Conservation (phyloP, 202 grass and related monocot species). For the Carex arenaria region DNA sequence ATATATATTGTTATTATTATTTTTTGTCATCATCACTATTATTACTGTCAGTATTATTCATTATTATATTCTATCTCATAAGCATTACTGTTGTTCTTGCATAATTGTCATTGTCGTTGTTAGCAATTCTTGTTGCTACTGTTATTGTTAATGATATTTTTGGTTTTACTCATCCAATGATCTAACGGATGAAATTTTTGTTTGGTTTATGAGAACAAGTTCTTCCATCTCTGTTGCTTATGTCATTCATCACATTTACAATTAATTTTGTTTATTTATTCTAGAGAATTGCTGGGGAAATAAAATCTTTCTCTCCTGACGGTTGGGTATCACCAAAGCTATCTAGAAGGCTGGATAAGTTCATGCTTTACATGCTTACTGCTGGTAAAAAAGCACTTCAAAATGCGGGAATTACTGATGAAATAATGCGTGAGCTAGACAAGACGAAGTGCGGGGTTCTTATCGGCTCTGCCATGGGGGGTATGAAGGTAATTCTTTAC, state of each 20-base stretch:
- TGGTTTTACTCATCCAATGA: background rate
- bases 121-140: background rate
- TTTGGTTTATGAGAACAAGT: background rate
- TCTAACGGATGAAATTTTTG: background rate
- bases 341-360: constrained; percentile 90
- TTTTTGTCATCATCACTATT: background rate
- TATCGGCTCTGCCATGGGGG: constrained; percentile 97
- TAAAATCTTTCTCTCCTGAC: constrained; percentile 86
- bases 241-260: background rate
- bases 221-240: background rate
- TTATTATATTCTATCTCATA: no score
- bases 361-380: constrained; percentile 95
- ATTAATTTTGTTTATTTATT: background rate
- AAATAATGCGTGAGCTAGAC: constrained; percentile 69
- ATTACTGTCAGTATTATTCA: no score
- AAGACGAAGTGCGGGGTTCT: constrained; percentile 95
- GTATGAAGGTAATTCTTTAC: constrained; percentile 67
- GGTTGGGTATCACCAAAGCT: constrained; percentile 92
- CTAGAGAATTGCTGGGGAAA: constrained; percentile 98
- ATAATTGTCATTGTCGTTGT: background rate
- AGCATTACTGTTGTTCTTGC: background rate
- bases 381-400: constrained; percentile 93
- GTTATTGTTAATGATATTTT: background rate
- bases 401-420: constrained; percentile 84
- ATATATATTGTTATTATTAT: background rate